Percentiles rank a stretch among this genome's conserved stretches.
phyloP scores from a whole-genome alignment of 1,284 basidiomycete species.

The Apiotrichum akiyoshidainum region DNA sequence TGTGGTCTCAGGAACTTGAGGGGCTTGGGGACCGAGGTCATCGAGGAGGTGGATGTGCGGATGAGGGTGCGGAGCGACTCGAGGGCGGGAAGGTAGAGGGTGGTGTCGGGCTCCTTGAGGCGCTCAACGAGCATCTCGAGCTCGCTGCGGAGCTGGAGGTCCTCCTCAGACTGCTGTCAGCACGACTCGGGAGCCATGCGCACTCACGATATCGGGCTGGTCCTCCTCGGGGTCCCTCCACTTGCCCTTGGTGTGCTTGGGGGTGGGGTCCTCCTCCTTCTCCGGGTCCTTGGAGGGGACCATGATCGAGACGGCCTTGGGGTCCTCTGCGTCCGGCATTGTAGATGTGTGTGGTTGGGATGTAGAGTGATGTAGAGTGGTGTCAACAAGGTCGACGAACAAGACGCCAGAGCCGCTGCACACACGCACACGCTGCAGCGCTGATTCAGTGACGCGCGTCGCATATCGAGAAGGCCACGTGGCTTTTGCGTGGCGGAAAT shows the following conservation, averaged over 20 bases:
- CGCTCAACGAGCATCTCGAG: constrained; percentile 97
- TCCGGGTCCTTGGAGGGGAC: constrained; percentile 53
- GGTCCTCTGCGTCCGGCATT: constrained; percentile 30
- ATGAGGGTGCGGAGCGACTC: constrained; percentile 93
- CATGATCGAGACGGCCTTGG: constrained; percentile 42
- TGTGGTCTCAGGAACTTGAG: constrained; percentile 96
- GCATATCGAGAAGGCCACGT: background rate
- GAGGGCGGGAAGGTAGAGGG: constrained; percentile 82
- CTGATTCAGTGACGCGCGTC: constrained; percentile 1
- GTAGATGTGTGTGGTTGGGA: background rate
- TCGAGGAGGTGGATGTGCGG: constrained; percentile 93
- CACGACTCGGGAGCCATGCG: background rate
- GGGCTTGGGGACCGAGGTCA: constrained; percentile 99
- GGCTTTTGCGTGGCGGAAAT: background rate
- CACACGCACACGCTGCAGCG: too few species aligned
- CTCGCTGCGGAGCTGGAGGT: constrained; percentile 88
- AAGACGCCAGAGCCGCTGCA: background rate
- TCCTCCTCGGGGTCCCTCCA: constrained; percentile 52
- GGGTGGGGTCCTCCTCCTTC: constrained; percentile 51
- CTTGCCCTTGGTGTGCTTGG: constrained; percentile 51
- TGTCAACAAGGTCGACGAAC: background rate
- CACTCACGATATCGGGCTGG: constrained; percentile 74
- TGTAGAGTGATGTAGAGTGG: background rate
- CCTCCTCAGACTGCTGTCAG: constrained; percentile 78
- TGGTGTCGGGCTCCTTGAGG: constrained; percentile 84